Percentiles rank a stretch among this genome's conserved stretches.
phyloP scores from a whole-genome alignment of 225 moss, liverwort and hornwort genomes.

The Sphagnum contortum region DNA sequence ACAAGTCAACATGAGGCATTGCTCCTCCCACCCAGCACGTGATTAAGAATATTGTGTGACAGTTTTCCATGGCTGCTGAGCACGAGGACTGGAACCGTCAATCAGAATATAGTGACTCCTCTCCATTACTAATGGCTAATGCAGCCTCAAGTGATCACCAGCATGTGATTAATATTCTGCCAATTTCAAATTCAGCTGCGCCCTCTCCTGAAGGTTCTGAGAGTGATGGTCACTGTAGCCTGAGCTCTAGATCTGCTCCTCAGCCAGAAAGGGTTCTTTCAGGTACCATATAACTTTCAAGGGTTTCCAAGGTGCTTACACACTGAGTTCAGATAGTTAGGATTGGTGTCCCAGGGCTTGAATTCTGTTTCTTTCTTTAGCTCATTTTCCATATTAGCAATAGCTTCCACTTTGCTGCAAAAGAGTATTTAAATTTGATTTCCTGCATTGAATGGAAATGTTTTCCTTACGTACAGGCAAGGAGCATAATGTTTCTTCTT shows the following conservation, averaged over 20 bases:
- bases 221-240: conserved; percentile 5
- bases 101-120: conserved; percentile 45
- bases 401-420: too few relatives aligned
- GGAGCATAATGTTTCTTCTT: too few relatives aligned
- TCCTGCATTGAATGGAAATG: too few relatives aligned
- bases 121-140: conserved; percentile 54
- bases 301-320: too few relatives aligned
- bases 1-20: conserved; percentile 23
- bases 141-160: conserved; percentile 23
- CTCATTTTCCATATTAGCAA: too few relatives aligned
- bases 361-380: too few relatives aligned
- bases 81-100: conserved; percentile 48
- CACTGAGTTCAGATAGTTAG: too few relatives aligned
- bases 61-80: conserved; percentile 38
- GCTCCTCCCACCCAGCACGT: conserved; percentile 26
- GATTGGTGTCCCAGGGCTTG: too few relatives aligned
- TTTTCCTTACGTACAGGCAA: too few relatives aligned
- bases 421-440: too few relatives aligned
- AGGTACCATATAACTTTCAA: too few relatives aligned
- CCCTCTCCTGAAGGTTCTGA: conserved; percentile 15
- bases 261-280: not conserved
- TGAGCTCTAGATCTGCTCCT: not conserved
- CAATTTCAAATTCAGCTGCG: conserved; percentile 10
- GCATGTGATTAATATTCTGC: conserved; percentile 42
- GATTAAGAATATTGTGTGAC: too few relatives aligned